Evolutionary conservation across 1,139 yeast species (phyloP).

Genomic region (Candida sp.): DNA sequence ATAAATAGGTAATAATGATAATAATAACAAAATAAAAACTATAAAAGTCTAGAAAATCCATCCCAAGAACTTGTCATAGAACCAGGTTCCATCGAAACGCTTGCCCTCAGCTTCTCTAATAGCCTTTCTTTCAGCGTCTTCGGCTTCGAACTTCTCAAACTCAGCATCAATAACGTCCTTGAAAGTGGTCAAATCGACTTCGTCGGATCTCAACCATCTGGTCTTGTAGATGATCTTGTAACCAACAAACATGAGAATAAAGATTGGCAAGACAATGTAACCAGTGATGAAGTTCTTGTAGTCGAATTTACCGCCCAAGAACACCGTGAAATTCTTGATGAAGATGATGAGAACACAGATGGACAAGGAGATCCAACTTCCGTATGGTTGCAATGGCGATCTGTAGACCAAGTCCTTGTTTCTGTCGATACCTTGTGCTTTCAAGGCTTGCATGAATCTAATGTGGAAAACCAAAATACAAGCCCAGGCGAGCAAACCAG

Average conservation of each 20-base stretch:
- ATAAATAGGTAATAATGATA: not conserved
- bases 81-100: constrained; percentile 50
- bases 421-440: constrained; percentile 57
- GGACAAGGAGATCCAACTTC: constrained; percentile 60
- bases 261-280: constrained; percentile 77
- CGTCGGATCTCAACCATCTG: constrained; percentile 52
- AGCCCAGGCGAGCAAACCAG: constrained; percentile 77
- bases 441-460: constrained; percentile 65
- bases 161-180: constrained; percentile 73
- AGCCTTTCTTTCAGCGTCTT: constrained; percentile 29
- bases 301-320: constrained; percentile 55
- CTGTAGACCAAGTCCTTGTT: constrained; percentile 52
- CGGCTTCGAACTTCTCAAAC: constrained; percentile 56
- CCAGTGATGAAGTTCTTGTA: constrained; percentile 70
- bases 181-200: constrained; percentile 67
- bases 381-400: constrained; percentile 73
- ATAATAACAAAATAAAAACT: not conserved
- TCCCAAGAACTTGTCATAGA: constrained; percentile 59
- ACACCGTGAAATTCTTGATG: constrained; percentile 76
- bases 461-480: constrained; percentile 65
- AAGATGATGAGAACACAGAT: constrained; percentile 60
- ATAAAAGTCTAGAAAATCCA: constrained; percentile 17
- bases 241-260: constrained; percentile 55
- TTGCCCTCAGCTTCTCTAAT: constrained; percentile 49
- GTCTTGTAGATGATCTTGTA: constrained; percentile 63